phyloP scores from a whole-genome alignment of 2,329 filamentous ascomycete species.

The Pseudonectria foliicola region DNA sequence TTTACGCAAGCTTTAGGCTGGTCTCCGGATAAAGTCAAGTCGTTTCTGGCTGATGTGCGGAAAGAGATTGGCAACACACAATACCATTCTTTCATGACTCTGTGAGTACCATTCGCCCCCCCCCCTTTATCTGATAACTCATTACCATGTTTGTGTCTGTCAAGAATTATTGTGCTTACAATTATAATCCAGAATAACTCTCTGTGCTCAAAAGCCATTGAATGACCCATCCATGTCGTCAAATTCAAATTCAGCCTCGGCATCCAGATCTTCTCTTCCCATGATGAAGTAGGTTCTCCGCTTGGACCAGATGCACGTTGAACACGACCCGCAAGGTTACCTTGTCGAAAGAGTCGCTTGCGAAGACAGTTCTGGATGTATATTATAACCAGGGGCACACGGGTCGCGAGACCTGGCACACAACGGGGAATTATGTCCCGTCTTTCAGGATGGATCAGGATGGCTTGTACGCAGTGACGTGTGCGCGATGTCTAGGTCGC shows the following conservation, averaged over 20 bases:
- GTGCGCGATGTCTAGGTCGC: conserved; percentile 1
- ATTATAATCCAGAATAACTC: conserved; percentile 6
- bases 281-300: background rate
- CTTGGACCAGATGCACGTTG: conserved; percentile 2
- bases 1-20: conserved; percentile 15
- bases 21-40: conserved; percentile 11
- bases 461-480: conserved; percentile 3
- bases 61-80: conserved; percentile 14
- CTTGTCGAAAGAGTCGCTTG: background rate
- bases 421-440: background rate
- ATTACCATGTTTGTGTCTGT: conserved; percentile 1
- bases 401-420: background rate
- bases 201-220: conserved; percentile 13
- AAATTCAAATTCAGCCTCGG: conserved; percentile 4
- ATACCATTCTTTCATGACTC: conserved; percentile 19
- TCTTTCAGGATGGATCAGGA: conserved; percentile 1
- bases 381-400: background rate
- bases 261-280: conserved; percentile 8
- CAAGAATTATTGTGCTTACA: conserved; percentile 3
- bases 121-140: conserved; percentile 3
- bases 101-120: conserved; percentile 8
- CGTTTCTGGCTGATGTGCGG: conserved; percentile 12
- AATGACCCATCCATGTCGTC: conserved; percentile 6
- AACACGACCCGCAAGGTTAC: background rate
- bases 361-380: background rate